Evolutionary conservation across 352 stramenopile genomes (phyloP), one percentile per base, ranked within the genome.

Genomic region (Peronosclerospora sorghi): DNA sequence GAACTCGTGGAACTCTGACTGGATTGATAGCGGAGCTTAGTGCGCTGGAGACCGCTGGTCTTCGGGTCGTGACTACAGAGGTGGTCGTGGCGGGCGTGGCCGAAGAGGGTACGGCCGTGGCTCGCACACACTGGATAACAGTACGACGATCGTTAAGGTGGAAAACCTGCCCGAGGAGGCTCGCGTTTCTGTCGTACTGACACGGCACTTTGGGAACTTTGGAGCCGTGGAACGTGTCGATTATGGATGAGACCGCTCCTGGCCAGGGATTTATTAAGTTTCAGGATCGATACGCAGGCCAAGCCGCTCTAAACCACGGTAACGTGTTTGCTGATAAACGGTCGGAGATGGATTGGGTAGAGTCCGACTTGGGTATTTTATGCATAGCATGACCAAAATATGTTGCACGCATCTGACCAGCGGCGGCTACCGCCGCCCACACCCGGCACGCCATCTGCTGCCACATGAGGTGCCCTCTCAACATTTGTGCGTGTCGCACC

Each of bases 181-280:
- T n/a, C 62, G 75, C 5, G 76, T 89, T 40, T 52, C 72, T 14
- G 76, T 75, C 21, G 80, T 87, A 24, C 36, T 90, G 43, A 76
- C 84, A 48, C 77, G 90, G 63, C 80, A 93, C 38, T 93, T 93
- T 62, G 74, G 73, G 47, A 80, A 80, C 38, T 93, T 88, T 65
- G 80, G 80, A n/a, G 59, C 63, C 5, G 73, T 93, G 10, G 77
- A 89, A 47, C 59, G 62, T 12, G 80, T 93, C 14, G 69, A n/a
- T 86, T 32, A 58, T 89, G 47, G 75, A 83, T 26, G 59, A 66
- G 21, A 40, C 45, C 13, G 35, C 51, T 17, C 58, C 63, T 6
- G 54, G 61, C 13, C 62, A 63, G 34, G 73, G 65, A 6, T 90
- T 73, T 38, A 85, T 93, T 54, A 87, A 93, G 55, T 93, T 93